phyloP scores from a whole-genome alignment of 2,329 filamentous ascomycete species.

The Paracamarosporium sp. region DNA sequence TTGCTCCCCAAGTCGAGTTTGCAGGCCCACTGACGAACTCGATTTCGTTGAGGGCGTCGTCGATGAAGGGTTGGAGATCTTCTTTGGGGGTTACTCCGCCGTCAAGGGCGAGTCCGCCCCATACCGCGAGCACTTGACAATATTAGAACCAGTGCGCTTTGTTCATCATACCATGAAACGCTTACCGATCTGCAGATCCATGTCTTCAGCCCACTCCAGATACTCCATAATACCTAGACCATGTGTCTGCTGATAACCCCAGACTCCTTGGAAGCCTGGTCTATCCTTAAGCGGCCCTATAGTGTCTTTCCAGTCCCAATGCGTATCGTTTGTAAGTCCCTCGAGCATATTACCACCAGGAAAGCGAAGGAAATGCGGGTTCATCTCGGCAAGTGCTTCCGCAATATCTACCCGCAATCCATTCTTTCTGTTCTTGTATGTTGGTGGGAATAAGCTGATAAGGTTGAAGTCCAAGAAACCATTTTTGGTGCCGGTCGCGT shows the following conservation, averaged over 20 bases:
- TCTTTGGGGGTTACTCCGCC: constrained; percentile 45
- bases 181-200: constrained; percentile 48
- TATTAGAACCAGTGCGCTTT: constrained; percentile 13
- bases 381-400: constrained; percentile 52
- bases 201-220: constrained; percentile 56
- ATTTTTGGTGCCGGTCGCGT: constrained; percentile 42
- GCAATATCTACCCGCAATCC: constrained; percentile 59
- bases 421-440: constrained; percentile 60
- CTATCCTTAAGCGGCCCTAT: constrained; percentile 57
- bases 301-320: constrained; percentile 58
- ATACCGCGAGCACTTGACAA: constrained; percentile 49
- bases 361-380: constrained; percentile 57
- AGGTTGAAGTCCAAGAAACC: constrained; percentile 55
- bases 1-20: constrained; percentile 41
- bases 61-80: constrained; percentile 46
- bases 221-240: constrained; percentile 57
- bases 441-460: constrained; percentile 61
- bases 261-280: constrained; percentile 54
- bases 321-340: constrained; percentile 30
- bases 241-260: constrained; percentile 52
- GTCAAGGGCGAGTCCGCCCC: constrained; percentile 53
- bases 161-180: neutral
- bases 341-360: constrained; percentile 59
- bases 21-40: constrained; percentile 41
- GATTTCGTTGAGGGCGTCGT: constrained; percentile 47